Evolutionary conservation across 2,329 filamentous ascomycete genomes (phyloP), one percentile per base, ranked within the genome.

Genomic region (Alternaria solani): DNA sequence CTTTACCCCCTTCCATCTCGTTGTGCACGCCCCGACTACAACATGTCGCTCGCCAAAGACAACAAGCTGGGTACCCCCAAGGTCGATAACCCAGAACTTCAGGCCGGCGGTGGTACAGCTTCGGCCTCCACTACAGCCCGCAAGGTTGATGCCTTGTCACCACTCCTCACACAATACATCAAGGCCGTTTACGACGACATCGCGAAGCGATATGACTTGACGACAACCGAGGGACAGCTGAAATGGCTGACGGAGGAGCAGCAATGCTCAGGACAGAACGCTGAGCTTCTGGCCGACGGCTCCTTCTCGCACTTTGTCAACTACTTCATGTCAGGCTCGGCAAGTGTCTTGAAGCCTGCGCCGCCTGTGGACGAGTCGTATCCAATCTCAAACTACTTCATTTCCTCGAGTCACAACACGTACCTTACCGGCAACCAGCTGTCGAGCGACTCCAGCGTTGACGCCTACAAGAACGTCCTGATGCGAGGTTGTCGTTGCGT

Each of bases 341-440:
- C 81, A 7, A 81, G 80, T 66, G 84, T 81, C 36, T 68, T 64
- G 81, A 83, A n/a, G 75, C 79, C 23, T 76, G 79, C 7, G 58
- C 78, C 23, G 68, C 80, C 30, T 71, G 80, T 63, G 83, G 89
- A 93, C 72, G 75, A 88, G 32, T 85, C 85, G 0, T 87, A 86
- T 53, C 91, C 92, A 4, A 84, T 96, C 59, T 92, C 90, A 47
- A 93, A 96, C 75, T 97, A 97, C 81, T 97, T 93, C 78, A 94
- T 97, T 76, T 96, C 90, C 63, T 96, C 92, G 67, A 97, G 93
- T 74, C 94, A 97, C 82, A 97, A 97, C 76, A 97, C 94, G 0
- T 97, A 97, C 76, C 83, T 97, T 42, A 89, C 89, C 2, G 94
- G 94, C 2, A 93, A 96, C 71, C 94, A 97, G 78, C 84, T 95